phyloP scores from a whole-genome alignment of 768 basidiomycete genomes.

The Erythrobasidium yunnanense region DNA sequence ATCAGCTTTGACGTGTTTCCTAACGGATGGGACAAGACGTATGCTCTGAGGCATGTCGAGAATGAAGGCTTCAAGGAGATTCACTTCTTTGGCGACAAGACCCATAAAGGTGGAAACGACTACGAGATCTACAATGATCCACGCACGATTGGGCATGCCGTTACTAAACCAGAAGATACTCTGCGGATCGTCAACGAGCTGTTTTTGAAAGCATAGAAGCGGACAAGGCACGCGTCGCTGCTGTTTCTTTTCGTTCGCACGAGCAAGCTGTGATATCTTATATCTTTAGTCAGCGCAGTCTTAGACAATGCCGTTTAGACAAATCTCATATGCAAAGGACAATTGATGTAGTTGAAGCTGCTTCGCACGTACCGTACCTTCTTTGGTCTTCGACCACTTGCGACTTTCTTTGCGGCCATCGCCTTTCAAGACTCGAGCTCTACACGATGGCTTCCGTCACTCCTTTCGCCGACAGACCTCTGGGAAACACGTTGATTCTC shows the following conservation, averaged over 20 bases:
- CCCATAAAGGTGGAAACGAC: constrained; percentile 49
- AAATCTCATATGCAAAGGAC: too few relatives aligned
- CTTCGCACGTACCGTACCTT: too few relatives aligned
- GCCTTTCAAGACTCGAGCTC: too few relatives aligned
- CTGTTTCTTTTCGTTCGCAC: too few relatives aligned
- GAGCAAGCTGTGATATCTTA: too few relatives aligned
- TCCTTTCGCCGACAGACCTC: constrained; percentile 21
- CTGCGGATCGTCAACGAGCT: constrained; percentile 56
- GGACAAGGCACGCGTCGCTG: too few relatives aligned
- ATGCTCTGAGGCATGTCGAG: constrained; percentile 67
- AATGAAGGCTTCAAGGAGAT: constrained; percentile 83
- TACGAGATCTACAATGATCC: constrained; percentile 68
- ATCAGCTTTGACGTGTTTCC: constrained; percentile 82
- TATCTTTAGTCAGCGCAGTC: too few relatives aligned
- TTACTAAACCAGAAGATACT: constrained; percentile 66
- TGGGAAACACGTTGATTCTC: constrained; percentile 19
- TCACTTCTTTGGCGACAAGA: constrained; percentile 98
- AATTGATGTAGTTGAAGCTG: too few relatives aligned
- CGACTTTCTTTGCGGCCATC: too few relatives aligned
- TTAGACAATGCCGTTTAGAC: too few relatives aligned
- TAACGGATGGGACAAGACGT: constrained; percentile 93
- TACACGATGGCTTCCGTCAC: too few relatives aligned
- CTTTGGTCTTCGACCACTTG: too few relatives aligned
- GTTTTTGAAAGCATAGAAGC: constrained; percentile 43
- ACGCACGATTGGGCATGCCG: constrained; percentile 76